phyloP scores from a whole-genome alignment of 108 stramenopile genomes.

The Stephanodiscus triporus region DNA sequence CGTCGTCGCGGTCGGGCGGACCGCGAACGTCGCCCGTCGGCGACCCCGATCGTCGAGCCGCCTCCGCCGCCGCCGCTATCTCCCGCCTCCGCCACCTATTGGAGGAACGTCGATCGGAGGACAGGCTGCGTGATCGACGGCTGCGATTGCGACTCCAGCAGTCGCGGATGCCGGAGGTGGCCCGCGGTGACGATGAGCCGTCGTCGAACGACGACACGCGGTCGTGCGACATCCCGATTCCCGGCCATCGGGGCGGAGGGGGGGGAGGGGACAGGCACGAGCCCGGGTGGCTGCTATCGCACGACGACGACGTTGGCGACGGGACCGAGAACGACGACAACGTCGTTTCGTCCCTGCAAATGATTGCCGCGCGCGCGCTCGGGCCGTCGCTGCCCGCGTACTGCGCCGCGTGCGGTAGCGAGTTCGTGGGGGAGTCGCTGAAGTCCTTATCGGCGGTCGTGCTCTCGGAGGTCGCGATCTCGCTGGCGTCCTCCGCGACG shows the following conservation, averaged over 20 bases:
- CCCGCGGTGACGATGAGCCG: background rate
- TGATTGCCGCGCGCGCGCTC: conserved; percentile 24
- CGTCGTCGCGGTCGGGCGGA: conserved; percentile 7
- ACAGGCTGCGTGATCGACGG: conserved; percentile 36
- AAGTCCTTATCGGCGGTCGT: conserved; percentile 29
- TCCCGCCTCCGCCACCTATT: conserved; percentile 27
- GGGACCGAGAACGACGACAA: background rate
- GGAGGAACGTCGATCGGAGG: conserved; percentile 44
- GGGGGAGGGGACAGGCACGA: conserved; percentile 13
- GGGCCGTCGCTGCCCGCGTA: conserved; percentile 36
- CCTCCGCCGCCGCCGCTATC: background rate
- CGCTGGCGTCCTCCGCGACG: conserved; percentile 15
- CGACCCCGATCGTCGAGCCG: background rate
- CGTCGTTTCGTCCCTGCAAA: conserved; percentile 25
- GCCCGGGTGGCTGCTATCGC: conserved; percentile 34
- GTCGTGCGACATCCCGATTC: too few species aligned
- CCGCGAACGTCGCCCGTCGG: background rate
- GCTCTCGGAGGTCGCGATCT: conserved; percentile 28
- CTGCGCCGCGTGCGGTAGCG: conserved; percentile 19
- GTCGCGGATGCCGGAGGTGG: conserved; percentile 10
- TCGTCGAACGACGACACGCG: background rate
- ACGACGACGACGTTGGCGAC: background rate
- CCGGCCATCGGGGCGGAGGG: too few species aligned
- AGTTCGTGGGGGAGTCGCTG: conserved; percentile 26
- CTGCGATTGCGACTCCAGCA: conserved; percentile 32